Evolutionary conservation across 2,329 filamentous ascomycete genomes (phyloP).

Genomic region (Monilinia laxa): DNA sequence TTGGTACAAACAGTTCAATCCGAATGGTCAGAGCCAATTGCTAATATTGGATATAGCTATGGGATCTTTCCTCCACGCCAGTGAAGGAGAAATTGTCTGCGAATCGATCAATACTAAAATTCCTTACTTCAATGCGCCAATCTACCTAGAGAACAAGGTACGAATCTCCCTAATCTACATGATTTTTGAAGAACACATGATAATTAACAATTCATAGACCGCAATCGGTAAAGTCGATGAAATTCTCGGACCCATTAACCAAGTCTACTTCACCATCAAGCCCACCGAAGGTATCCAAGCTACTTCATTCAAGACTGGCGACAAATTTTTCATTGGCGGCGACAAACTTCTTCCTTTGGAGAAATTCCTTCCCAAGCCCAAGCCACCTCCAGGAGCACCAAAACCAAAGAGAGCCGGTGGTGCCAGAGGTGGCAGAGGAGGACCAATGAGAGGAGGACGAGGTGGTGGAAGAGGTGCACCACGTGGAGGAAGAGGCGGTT

Average conservation of each 20-base stretch:
- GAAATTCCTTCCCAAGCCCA: slow-evolving; percentile 94
- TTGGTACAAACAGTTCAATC: slow-evolving; percentile 46
- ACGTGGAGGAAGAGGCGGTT: slow-evolving; percentile 48
- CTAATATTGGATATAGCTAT: slow-evolving; percentile 60
- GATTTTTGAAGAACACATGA: not conserved
- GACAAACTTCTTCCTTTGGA: slow-evolving; percentile 95
- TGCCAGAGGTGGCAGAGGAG: slow-evolving; percentile 50
- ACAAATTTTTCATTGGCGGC: slow-evolving; percentile 94
- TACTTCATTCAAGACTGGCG: slow-evolving; percentile 88
- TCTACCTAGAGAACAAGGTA: slow-evolving; percentile 98
- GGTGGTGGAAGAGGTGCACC: slow-evolving; percentile 50
- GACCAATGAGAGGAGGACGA: slow-evolving; percentile 45
- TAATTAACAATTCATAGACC: slow-evolving; percentile 51
- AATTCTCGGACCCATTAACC: slow-evolving; percentile 94
- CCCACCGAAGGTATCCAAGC: slow-evolving; percentile 95
- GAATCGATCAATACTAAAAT: slow-evolving; percentile 92
- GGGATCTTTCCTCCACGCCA: slow-evolving; percentile 90
- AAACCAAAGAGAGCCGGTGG: slow-evolving; percentile 72
- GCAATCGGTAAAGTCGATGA: slow-evolving; percentile 96
- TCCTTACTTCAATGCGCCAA: slow-evolving; percentile 97
- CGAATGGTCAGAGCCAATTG: slow-evolving; percentile 15
- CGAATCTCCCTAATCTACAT: not conserved
- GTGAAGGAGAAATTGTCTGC: slow-evolving; percentile 98
- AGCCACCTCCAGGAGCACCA: slow-evolving; percentile 63
- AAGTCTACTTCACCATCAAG: slow-evolving; percentile 98